Evolutionary conservation across 108 stramenopile genomes (phyloP).

Genomic region (Fistulifera pelliculosa): DNA sequence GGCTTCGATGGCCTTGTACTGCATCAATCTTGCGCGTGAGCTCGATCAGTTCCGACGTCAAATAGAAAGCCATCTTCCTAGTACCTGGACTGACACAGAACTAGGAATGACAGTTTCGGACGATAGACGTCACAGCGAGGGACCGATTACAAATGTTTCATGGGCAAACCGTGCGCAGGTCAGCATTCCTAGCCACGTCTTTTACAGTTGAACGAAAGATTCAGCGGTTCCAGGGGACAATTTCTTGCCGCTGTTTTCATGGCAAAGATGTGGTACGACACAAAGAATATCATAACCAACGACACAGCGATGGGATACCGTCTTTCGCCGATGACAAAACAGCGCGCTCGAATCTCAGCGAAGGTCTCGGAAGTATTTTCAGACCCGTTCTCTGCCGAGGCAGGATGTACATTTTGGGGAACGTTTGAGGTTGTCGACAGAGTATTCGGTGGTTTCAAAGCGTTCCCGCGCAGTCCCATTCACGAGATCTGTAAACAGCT

Average conservation of each 20-base stretch:
- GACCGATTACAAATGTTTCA: conserved; percentile 35
- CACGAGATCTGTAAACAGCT: too few species aligned
- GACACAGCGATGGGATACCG: conserved; percentile 56
- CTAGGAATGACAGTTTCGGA: conserved; percentile 44
- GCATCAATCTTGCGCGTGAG: conserved; percentile 54
- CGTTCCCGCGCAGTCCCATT: conserved; percentile 41
- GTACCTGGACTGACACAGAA: conserved; percentile 53
- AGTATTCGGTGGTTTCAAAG: conserved; percentile 55
- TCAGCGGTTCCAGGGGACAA: conserved; percentile 39
- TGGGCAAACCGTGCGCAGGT: conserved; percentile 58
- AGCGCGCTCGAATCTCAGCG: conserved; percentile 25
- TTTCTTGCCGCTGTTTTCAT: conserved; percentile 59
- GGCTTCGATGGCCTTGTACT: conserved; percentile 51
- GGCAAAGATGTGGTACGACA: conserved; percentile 62
- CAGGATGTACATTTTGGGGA: conserved; percentile 56
- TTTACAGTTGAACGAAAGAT: conserved; percentile 48
- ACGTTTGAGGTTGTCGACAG: conserved; percentile 65
- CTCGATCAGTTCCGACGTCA: conserved; percentile 38
- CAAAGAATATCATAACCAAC: conserved; percentile 41
- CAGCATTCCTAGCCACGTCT: conserved; percentile 26
- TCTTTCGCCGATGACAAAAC: conserved; percentile 37
- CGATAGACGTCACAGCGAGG: conserved; percentile 25
- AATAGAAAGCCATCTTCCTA: conserved; percentile 38
- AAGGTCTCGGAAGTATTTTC: conserved; percentile 49
- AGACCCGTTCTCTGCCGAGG: conserved; percentile 49